These are phyloP conservation scores for Paramecium biaurelia DNA, from an alignment of 73 alveolate species.

Conservation along the genomic window DNA sequence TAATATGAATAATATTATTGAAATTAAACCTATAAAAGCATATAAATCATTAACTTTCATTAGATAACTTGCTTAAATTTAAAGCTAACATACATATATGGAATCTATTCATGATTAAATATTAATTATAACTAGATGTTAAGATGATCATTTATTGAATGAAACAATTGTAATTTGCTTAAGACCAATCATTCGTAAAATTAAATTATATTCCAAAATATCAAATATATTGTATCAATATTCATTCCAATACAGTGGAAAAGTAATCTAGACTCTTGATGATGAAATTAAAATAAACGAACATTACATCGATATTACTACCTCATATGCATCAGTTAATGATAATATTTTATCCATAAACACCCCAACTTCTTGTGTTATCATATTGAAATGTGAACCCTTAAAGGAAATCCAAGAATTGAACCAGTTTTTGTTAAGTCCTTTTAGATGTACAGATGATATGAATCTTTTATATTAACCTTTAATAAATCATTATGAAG, in stretches of 20 bases:
- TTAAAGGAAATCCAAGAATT: neutral
- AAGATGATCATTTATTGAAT: neutral
- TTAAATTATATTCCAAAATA: neutral
- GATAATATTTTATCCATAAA: neutral
- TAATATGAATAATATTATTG: slow-evolving; percentile 67
- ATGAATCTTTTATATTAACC: neutral
- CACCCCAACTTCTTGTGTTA: neutral
- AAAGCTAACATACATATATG: neutral
- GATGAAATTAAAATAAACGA: neutral
- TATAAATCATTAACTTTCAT: neutral
- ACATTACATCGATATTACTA: neutral
- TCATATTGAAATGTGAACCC: neutral
- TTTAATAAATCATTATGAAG: neutral
- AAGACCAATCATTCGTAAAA: neutral
- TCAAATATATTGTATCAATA: neutral
- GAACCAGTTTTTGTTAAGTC: neutral
- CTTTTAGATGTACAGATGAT: neutral
- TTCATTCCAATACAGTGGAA: neutral
- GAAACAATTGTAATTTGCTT: neutral
- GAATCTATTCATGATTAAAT: neutral
- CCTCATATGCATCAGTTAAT: neutral
- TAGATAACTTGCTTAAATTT: neutral
- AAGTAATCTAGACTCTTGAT: neutral
- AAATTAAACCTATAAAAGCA: neutral
- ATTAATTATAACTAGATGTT: neutral